These are phyloP conservation scores for Nitzschia sp. DNA, from an alignment of 108 stramenopile genomes.

Conservation along the genomic window DNA sequence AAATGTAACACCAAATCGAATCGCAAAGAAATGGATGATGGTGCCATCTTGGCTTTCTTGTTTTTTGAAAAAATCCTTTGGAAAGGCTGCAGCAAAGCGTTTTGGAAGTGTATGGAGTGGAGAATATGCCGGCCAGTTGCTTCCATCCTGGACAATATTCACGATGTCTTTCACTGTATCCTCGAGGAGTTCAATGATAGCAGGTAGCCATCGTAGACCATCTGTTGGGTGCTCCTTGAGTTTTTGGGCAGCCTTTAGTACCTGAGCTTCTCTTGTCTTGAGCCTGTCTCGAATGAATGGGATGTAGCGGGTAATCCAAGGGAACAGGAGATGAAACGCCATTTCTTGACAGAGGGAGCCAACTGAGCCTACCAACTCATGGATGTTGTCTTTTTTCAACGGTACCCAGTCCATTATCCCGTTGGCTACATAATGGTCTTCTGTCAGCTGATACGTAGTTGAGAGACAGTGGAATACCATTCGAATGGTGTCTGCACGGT, in stretches of 20 bases:
- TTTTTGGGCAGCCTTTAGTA: background rate
- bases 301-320: constrained; percentile 5
- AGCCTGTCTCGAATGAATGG: background rate
- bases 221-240: background rate
- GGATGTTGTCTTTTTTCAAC: background rate
- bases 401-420: background rate
- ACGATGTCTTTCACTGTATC: background rate
- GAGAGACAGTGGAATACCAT: constrained; percentile 3
- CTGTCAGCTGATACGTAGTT: constrained; percentile 1
- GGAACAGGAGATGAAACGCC: background rate
- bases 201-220: background rate
- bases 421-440: background rate
- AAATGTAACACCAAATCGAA: too few species aligned
- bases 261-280: background rate
- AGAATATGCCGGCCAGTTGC: background rate
- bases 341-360: background rate
- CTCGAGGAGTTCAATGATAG: background rate
- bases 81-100: background rate
- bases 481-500: background rate
- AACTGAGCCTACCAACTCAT: background rate
- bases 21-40: too few species aligned
- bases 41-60: too few species aligned
- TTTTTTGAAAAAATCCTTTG: background rate
- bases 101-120: background rate
- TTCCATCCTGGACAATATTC: background rate